Evolutionary conservation across 2,329 filamentous ascomycete species (phyloP).

Genomic region (Talaromyces sp.): DNA sequence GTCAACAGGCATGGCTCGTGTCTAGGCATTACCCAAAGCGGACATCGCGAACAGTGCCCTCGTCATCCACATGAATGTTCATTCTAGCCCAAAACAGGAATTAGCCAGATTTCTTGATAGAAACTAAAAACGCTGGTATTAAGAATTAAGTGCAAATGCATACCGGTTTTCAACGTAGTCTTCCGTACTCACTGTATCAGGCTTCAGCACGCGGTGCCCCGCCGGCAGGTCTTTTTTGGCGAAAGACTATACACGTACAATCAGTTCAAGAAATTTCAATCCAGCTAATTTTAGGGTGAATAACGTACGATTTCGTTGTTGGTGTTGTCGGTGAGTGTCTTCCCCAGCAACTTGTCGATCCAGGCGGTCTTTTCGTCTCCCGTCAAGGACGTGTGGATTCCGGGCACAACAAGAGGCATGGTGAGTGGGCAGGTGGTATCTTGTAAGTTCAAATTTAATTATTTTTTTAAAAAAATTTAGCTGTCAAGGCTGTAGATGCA

Average conservation of each 20-base stretch:
- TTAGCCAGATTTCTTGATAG: neutral
- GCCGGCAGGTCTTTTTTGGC: constrained; percentile 44
- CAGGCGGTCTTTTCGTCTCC: constrained; percentile 34
- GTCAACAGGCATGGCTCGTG: neutral
- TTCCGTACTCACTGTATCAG: constrained; percentile 33
- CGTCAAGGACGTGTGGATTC: constrained; percentile 31
- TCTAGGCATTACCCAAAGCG: constrained; percentile 28
- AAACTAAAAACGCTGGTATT: neutral
- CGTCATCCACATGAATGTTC: constrained; percentile 41
- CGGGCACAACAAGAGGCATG: constrained; percentile 47
- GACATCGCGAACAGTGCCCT: constrained; percentile 42
- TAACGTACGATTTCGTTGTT: constrained; percentile 31
- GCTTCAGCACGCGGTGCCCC: constrained; percentile 40
- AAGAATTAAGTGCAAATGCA: constrained; percentile 21
- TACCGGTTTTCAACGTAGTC: constrained; percentile 42
- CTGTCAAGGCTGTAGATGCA: neutral
- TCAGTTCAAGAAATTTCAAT: neutral
- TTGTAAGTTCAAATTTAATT: neutral
- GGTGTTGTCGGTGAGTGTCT: constrained; percentile 37
- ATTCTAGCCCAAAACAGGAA: constrained; percentile 24
- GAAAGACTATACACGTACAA: constrained; percentile 30
- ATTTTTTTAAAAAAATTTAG: neutral
- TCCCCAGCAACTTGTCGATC: constrained; percentile 43
- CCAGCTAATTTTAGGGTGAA: neutral
- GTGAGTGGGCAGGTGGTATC: constrained; percentile 7